Conservation (phyloP, 768 basidiomycete genomes). For the Pisolithus tinctorius region DNA sequence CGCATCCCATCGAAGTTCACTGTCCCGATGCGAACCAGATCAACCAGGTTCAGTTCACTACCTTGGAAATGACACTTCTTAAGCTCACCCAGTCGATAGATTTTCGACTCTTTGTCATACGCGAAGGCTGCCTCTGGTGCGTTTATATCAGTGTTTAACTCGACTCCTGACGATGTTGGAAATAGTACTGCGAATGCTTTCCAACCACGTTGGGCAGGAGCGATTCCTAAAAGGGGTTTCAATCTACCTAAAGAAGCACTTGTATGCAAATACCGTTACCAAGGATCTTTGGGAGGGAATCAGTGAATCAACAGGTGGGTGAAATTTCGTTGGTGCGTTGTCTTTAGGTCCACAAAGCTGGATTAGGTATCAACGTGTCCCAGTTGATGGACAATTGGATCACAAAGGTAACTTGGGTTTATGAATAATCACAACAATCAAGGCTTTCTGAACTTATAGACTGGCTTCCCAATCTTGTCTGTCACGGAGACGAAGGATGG, state of each 20-base stretch:
- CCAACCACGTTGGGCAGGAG: conserved; percentile 83
- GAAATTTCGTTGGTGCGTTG: not conserved
- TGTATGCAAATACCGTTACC: conserved; percentile 82
- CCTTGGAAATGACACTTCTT: not conserved
- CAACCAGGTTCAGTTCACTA: conserved; percentile 45
- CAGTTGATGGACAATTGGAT: conserved; percentile 91
- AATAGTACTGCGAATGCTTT: conserved; percentile 88
- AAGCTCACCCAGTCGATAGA: conserved; percentile 35
- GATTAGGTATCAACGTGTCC: conserved; percentile 56
- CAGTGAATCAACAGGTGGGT: conserved; percentile 54
- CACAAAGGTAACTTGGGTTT: conserved; percentile 44
- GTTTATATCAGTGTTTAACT: conserved; percentile 5
- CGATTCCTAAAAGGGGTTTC: conserved; percentile 84
- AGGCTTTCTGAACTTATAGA: conserved; percentile 16
- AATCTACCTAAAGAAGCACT: conserved; percentile 82
- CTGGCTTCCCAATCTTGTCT: conserved; percentile 86
- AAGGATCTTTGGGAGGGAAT: conserved; percentile 88
- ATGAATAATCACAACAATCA: not conserved
- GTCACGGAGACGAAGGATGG: conserved; percentile 71
- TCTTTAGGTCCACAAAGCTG: not conserved
- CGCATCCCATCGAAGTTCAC: conserved; percentile 90
- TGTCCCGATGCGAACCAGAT: conserved; percentile 84
- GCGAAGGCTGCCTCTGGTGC: conserved; percentile 75
- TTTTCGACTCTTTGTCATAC: conserved; percentile 86
- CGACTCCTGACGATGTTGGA: not conserved